These are phyloP conservation scores for Cutaneotrichosporon sp. DNA, from an alignment of 1,284 basidiomycete genomes.

Conservation along the genomic window DNA sequence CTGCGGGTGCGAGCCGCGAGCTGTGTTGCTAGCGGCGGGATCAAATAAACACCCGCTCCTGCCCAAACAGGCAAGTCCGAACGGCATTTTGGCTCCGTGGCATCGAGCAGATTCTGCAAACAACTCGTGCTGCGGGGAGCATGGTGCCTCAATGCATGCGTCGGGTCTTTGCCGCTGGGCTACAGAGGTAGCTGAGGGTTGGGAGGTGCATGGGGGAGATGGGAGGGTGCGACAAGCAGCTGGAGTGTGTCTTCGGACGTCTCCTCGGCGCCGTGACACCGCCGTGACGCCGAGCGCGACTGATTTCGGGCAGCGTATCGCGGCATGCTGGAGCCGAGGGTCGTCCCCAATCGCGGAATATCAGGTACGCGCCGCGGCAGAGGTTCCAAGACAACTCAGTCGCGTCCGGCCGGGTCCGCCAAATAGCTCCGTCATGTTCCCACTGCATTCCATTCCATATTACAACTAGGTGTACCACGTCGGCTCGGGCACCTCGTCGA, in stretches of 20 bases:
- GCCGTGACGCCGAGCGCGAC: not conserved
- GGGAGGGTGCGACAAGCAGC: not conserved
- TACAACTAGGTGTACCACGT: slow-evolving; percentile 18
- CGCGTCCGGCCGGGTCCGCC: too few relatives aligned
- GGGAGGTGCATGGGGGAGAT: not conserved
- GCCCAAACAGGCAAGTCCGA: slow-evolving; percentile 1
- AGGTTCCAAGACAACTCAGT: not conserved
- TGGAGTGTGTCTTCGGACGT: too few relatives aligned
- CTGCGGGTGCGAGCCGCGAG: too few relatives aligned
- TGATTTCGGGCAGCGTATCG: not conserved
- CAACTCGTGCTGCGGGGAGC: not conserved
- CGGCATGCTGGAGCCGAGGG: not conserved
- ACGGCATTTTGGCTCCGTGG: slow-evolving; percentile 9
- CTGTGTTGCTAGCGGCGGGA: not conserved
- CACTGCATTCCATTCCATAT: not conserved
- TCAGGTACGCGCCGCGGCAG: not conserved
- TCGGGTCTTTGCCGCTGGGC: not conserved
- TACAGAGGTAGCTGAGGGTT: not conserved
- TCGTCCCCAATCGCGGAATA: not conserved
- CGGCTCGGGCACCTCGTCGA: slow-evolving; percentile 16
- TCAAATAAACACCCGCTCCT: not conserved
- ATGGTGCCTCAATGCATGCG: not conserved
- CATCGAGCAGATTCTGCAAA: not conserved
- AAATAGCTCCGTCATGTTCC: too few relatives aligned
- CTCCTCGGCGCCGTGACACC: not conserved